These are phyloP conservation scores for Tolypocladium pustulatum DNA, from an alignment of 2,329 filamentous ascomycete genomes.

Conservation along the genomic window DNA sequence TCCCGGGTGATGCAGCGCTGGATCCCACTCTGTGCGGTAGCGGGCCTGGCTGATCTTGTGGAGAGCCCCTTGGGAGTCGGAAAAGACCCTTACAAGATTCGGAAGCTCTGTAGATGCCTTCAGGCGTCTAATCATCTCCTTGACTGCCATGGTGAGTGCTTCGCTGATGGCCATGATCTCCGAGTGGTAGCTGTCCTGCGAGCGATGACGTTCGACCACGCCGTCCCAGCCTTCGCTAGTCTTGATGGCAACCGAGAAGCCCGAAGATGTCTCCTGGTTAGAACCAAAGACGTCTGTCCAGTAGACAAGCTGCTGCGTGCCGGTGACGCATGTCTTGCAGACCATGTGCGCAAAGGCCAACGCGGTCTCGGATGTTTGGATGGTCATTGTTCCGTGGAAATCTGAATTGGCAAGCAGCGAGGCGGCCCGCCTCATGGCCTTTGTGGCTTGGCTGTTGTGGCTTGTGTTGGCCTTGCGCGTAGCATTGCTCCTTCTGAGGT, in stretches of 20 bases:
- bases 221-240: neutral
- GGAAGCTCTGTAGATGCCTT: neutral
- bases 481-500: neutral
- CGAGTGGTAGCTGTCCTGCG: neutral
- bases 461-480: neutral
- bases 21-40: neutral
- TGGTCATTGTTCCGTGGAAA: neutral
- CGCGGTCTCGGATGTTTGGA: neutral
- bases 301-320: neutral
- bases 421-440: neutral
- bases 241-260: neutral
- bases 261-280: too few relatives aligned
- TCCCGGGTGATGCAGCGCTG: neutral
- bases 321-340: neutral
- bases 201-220: neutral
- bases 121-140: neutral
- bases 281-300: neutral
- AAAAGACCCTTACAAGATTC: conserved; percentile 6
- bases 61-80: conserved; percentile 2
- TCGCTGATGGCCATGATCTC: conserved; percentile 6
- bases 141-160: conserved; percentile 6
- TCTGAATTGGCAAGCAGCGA: neutral
- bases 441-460: neutral
- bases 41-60: neutral
- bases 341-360: neutral